Conservation (phyloP, 306 rosid species). For the Lathyrus oleraceus region DNA sequence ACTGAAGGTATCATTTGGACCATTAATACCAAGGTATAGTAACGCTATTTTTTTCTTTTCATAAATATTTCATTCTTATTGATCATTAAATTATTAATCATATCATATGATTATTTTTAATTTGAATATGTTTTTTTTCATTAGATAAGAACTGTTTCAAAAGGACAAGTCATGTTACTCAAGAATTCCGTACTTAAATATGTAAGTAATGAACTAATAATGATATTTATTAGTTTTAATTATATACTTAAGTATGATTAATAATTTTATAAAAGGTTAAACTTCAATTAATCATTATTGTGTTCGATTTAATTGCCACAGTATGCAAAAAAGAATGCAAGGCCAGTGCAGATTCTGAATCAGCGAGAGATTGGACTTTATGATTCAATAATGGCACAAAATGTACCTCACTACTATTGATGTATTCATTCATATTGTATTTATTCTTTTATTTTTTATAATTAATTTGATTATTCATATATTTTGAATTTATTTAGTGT, state of each 20-base stretch:
- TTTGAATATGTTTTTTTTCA: neutral
- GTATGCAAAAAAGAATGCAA: conserved; percentile 47
- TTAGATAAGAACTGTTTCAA: conserved; percentile 57
- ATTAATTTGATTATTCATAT: neutral
- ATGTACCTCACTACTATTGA: conserved; percentile 14
- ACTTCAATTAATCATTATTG: neutral
- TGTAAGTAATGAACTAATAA: conserved; percentile 44
- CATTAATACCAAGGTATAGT: conserved; percentile 49
- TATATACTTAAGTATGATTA: too few relatives aligned
- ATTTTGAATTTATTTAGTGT: neutral
- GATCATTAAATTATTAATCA: neutral
- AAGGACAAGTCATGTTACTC: conserved; percentile 48
- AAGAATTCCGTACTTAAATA: conserved; percentile 44
- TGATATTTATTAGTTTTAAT: neutral
- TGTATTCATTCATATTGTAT: neutral
- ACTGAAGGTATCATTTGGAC: conserved; percentile 73
- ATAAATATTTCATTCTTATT: neutral
- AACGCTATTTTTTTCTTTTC: neutral
- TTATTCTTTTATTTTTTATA: neutral
- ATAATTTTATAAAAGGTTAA: neutral
- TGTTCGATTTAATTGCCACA: neutral
- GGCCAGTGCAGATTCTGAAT: conserved; percentile 42
- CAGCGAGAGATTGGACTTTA: conserved; percentile 32
- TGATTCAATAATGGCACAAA: conserved; percentile 24
- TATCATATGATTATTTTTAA: conserved; percentile 11